Percentiles rank a stretch among this genome's conserved stretches.
Conservation (phyloP, 2,329 filamentous ascomycete genomes). For the Fusarium sp. region DNA sequence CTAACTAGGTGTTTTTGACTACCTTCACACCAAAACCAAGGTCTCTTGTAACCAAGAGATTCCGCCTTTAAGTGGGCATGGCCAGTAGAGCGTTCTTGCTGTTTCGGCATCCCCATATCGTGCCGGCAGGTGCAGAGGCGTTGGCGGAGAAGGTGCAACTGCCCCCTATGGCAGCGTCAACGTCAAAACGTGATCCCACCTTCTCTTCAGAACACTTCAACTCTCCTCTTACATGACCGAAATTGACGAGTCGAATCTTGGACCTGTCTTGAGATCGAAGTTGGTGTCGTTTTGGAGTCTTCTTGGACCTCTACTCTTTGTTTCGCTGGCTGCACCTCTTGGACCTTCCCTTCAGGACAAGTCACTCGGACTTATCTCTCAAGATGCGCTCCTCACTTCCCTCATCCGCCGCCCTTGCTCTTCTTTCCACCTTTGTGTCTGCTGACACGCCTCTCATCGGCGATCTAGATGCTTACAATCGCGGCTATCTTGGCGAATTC, state of each 20-base stretch:
- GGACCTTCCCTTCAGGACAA: background rate
- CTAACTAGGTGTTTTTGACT: background rate
- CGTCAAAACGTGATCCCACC: background rate
- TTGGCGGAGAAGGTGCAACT: conserved; percentile 1
- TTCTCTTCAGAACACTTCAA: background rate
- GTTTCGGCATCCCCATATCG: background rate
- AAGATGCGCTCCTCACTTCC: conserved; percentile 22
- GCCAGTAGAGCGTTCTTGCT: background rate
- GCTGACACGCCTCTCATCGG: conserved; percentile 29
- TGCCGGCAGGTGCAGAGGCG: background rate
- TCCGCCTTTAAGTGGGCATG: background rate
- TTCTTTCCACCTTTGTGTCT: conserved; percentile 2
- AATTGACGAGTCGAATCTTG: conserved; percentile 5
- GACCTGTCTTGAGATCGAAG: background rate
- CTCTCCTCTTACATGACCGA: conserved; percentile 19
- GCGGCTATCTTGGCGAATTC: conserved; percentile 28
- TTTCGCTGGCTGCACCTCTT: conserved; percentile 2
- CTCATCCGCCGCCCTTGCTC: background rate
- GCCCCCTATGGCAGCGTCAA: conserved; percentile 6
- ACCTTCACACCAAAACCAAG: background rate
- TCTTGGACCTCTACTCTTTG: conserved; percentile 31
- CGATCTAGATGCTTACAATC: conserved; percentile 33
- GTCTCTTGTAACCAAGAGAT: background rate
- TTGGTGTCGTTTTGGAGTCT: conserved; percentile 34
- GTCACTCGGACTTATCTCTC: background rate